Base-by-base conservation (phyloP, 306 rosid species). In the Clitoria ternatea region DNA sequence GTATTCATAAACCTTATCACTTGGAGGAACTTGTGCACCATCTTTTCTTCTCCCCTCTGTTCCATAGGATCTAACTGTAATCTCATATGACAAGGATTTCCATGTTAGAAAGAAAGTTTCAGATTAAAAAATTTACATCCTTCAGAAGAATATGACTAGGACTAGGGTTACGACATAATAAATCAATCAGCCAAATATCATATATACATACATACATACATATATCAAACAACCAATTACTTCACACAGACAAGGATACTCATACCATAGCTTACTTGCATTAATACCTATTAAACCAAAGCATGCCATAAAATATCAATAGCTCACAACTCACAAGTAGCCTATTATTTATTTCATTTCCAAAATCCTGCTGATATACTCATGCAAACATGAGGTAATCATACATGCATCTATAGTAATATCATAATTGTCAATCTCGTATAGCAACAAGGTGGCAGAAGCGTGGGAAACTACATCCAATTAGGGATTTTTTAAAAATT, bases 41-140 rank as follows among this genome's bases (percentile, higher is more conserved):
- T 91, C 91, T 35, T 76, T 84, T 76, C 80, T 84, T 43, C 96
- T 76, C 66, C 93, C 96, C 82, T 91, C 96, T 5, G 97, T 89
- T 75, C 97, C 96, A 57, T 72, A 87, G 15, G 92, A 89, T 64
- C 82, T 82, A 61, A 91, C 97, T 91, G 89, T 44, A 83, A 83
- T 26, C 27, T 71, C 82, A 74, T 7, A 52, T 5, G 39, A 52
- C 33, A 44, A 61, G 27, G 13, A 55, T 55, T 49, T 20, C 61
- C 52, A 74, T 6, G 59, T 76, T 77, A 55, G 36, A 33, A 43
- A 69, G 30, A 72, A 59, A 54, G 57, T 70, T 68, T 42, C 29
- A 19, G 5, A 35, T 56, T 26, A 59, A 64, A 36, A 40, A 29
- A 60, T 64, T 64, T 40, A 35, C 32, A 71, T 62, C 30, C 42